Conservation (phyloP, 345 rosid genomes). For the Euphorbia pulcherrima region DNA sequence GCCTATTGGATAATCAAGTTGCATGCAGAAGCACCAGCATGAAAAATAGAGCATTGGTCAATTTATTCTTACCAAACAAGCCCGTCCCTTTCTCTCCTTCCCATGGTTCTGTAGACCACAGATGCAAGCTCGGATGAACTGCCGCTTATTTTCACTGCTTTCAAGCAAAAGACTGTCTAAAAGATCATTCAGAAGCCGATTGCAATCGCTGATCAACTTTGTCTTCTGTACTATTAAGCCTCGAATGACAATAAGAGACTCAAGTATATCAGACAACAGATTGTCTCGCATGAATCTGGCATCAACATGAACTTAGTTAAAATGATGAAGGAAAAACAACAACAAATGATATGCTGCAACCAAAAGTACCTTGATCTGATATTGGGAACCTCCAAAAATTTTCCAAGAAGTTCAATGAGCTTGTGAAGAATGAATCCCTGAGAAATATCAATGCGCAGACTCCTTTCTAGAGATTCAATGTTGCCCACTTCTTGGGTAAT, state of each 20-base stretch:
- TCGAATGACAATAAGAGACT: slow-evolving; percentile 90
- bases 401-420: slow-evolving; percentile 90
- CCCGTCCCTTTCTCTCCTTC: slow-evolving; percentile 74
- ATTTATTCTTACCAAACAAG: slow-evolving; percentile 59
- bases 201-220: slow-evolving; percentile 90
- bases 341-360: not conserved
- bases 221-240: slow-evolving; percentile 98
- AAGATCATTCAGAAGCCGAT: slow-evolving; percentile 83
- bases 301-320: slow-evolving; percentile 26
- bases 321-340: slow-evolving; percentile 6
- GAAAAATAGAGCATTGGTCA: not conserved
- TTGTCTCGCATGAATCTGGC: slow-evolving; percentile 86
- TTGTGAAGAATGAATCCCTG: slow-evolving; percentile 98
- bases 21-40: not conserved
- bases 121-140: slow-evolving; percentile 89
- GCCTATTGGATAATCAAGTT: not conserved
- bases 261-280: slow-evolving; percentile 83
- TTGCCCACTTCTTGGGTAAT: slow-evolving; percentile 86
- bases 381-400: slow-evolving; percentile 85
- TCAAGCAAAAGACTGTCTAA: slow-evolving; percentile 92
- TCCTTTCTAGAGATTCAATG: slow-evolving; percentile 83
- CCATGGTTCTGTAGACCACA: slow-evolving; percentile 86
- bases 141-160: slow-evolving; percentile 90
- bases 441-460: slow-evolving; percentile 92
- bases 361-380: slow-evolving; percentile 72